These are phyloP conservation scores for Fusarium temperatum DNA, from an alignment of 2,329 filamentous ascomycete genomes.

Conservation along the genomic window DNA sequence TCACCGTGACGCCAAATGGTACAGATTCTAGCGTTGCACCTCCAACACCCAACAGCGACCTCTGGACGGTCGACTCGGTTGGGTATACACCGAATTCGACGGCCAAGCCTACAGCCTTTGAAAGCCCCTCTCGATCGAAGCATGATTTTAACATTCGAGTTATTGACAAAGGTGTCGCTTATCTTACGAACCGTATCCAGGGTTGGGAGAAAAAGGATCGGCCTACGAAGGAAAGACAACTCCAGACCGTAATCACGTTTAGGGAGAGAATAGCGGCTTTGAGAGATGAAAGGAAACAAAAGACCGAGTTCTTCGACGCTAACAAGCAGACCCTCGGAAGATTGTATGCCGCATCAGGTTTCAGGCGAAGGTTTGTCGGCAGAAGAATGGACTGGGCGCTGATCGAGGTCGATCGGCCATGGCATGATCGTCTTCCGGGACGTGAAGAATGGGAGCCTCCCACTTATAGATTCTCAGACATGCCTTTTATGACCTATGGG, in stretches of 20 bases:
- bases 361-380: neutral
- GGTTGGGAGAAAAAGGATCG: rapidly evolving
- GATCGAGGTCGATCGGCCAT: neutral
- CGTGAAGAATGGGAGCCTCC: neutral
- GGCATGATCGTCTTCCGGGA: neutral
- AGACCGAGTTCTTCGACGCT: neutral
- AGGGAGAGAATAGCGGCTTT: rapidly evolving
- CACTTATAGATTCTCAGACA: rapidly evolving
- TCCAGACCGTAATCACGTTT: no score
- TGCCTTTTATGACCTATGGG: neutral
- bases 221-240: neutral
- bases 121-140: neutral
- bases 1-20: neutral
- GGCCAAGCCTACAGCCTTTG: neutral
- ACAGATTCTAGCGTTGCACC: neutral
- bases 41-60: neutral
- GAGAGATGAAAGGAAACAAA: neutral
- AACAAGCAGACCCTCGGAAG: neutral
- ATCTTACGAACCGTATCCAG: rapidly evolving
- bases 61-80: neutral
- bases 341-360: neutral
- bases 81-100: neutral
- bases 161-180: rapidly evolving
- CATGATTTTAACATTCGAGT: rapidly evolving
- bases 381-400: neutral